Evolutionary conservation across 495 filamentous ascomycete genomes (phyloP), one percentile per base, ranked within the genome.

Genomic region (Pyronema domesticum): DNA sequence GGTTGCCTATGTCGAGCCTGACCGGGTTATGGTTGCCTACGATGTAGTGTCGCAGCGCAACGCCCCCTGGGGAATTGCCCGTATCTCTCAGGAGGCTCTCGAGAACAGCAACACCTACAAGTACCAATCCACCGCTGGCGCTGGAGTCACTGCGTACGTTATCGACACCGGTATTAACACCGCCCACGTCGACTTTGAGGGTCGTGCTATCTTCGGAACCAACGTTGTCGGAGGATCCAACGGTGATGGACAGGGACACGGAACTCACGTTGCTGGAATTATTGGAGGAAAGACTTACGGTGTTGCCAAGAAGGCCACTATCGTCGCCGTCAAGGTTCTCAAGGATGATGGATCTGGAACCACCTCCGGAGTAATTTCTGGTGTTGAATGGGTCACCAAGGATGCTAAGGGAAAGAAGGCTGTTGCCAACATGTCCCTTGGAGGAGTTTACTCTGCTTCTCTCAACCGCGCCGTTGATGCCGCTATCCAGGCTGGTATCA

Each of bases 241-340:
- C 8, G 47, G 53, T 18, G 73, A 76, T 48, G 54, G 58, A 2
- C 67, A 75, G 46, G 75, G 81, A 6, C 82, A 86, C 63, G 82
- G 81, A 33, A 81, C 74, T 13, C 81, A 84, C 66, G 78, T 81
- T 53, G 74, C 80, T 1, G 81, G 80, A 15, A 43, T 17, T n/a
- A 1, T 43, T 6, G 39, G 13, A 17, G 39, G 39, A 13, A 17
- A n/a, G 39, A 43, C 76, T 7, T 81, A 75, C 48, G 81, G 81
- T 55, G 74, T 85, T 36, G 75, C 80, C 51, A 84, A 84, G 71
- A 77, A 78, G 57, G 76, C 74, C 51, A 69, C 68, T 53, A 64
- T 85, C 19, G 67, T 83, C 51, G 77, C 74, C 45, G 80, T 85
- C 52, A 84, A 84, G 72, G 81, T 84, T 10, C 71, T 84, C 43